Conservation (phyloP, 257 asterid genomes). For the Forsythia suspensa region DNA sequence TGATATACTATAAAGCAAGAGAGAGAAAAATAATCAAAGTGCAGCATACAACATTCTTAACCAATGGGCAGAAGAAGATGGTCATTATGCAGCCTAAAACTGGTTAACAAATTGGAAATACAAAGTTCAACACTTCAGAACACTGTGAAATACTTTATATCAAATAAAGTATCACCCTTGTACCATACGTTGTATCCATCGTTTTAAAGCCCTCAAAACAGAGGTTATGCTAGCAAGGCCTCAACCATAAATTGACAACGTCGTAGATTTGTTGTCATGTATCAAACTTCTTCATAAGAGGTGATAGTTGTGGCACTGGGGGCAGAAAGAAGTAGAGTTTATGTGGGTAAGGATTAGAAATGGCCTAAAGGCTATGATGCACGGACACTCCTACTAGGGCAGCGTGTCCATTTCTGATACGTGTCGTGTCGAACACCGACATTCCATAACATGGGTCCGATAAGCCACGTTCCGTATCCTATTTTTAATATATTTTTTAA, state of each 20-base stretch:
- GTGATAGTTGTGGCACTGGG: background rate
- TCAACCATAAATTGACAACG: background rate
- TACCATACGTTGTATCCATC: background rate
- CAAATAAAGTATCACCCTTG: background rate
- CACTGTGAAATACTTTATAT: background rate
- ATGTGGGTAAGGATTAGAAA: background rate
- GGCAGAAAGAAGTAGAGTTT: background rate
- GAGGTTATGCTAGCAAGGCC: background rate
- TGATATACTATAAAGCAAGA: too few relatives aligned
- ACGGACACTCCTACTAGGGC: too few relatives aligned
- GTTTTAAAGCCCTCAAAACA: background rate
- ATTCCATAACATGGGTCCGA: too few relatives aligned
- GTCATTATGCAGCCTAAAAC: background rate
- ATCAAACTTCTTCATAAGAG: background rate
- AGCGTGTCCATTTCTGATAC: too few relatives aligned
- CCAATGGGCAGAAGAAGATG: background rate
- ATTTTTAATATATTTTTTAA: too few relatives aligned
- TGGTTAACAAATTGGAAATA: background rate
- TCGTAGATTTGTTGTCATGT: background rate
- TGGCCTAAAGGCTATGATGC: background rate
- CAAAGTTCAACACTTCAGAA: background rate
- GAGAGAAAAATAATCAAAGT: background rate
- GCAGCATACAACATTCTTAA: background rate
- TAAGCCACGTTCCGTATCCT: too few relatives aligned
- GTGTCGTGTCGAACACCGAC: too few relatives aligned